Evolutionary conservation across 148 eudicot genomes (phyloP).

Genomic region (Vaccinium darrowii): DNA sequence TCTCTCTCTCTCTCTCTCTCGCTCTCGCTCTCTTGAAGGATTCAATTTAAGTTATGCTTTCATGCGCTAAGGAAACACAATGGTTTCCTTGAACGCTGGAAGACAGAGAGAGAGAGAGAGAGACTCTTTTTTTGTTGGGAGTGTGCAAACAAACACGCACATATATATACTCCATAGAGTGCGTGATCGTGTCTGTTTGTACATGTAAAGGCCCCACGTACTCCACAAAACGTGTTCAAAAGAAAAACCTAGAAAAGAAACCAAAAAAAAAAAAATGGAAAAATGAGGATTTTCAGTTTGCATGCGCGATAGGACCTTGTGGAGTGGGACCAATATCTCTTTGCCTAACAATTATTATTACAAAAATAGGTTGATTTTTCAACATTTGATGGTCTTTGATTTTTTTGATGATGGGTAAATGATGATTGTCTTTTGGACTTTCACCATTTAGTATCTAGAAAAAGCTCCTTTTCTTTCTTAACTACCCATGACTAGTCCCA

Average conservation of each 20-base stretch:
- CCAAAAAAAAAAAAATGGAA: not conserved
- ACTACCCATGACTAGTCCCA: not conserved
- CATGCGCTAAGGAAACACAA: not conserved
- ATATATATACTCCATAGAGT: not conserved
- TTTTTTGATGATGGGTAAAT: not conserved
- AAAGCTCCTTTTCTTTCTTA: not conserved
- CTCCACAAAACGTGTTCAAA: not conserved
- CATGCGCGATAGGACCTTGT: not conserved
- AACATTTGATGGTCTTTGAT: not conserved
- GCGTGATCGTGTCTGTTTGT: not conserved
- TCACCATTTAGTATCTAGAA: not conserved
- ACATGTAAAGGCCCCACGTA: not conserved
- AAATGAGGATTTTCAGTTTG: not conserved
- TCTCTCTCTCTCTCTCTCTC: not conserved
- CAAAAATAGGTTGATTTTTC: not conserved
- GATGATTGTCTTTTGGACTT: not conserved
- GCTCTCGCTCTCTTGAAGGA: not conserved
- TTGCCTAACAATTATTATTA: not conserved
- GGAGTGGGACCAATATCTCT: not conserved
- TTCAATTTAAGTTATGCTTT: not conserved
- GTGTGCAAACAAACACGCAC: not conserved
- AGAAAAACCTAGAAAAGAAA: not conserved
- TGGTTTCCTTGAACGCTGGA: constrained; percentile 5
- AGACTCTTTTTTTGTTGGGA: not conserved
- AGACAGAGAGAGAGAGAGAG: constrained; percentile 5